Evolutionary conservation across 306 rosid species (phyloP), one percentile per base, ranked within the genome.

Genomic region (Ceratonia siliqua): DNA sequence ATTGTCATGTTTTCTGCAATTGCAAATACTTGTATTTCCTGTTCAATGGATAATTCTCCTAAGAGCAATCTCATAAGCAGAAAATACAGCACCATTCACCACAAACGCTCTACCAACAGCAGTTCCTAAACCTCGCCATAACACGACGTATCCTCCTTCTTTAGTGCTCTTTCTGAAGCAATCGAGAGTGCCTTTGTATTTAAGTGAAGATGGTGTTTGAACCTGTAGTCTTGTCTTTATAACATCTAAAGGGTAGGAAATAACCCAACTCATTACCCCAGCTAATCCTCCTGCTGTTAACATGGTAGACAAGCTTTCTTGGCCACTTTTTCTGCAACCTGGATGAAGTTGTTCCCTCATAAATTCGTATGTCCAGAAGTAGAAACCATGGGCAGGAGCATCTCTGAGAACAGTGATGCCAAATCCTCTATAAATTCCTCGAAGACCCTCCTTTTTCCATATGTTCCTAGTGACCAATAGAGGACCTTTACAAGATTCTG

Each of bases 231-330:
- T 82, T 42, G 98, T 94, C 80, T 94, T 94, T 10, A 91, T 50
- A 36, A 94, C 97, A 48, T 94, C 98, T 1, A 89, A 72, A 17
- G 92, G 97, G 68, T 91, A 89, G 54, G 89, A 85, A 15, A 78
- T 87, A 17, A 85, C 38, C 96, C 97, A 94, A 68, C 97, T 91
- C 2, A 90, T 87, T 2, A 91, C 93, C 49, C 98, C 97, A 0
- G 97, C 98, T 1, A 91, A 70, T 43, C 97, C 97, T 65, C 97
- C 96, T 6, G 96, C 77, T 6, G 84, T n/a, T 46, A 91, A 15
- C 97, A 91, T 94, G 39, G 98, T 94, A 4, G 65, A 30, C 49
- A 85, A 38, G 70, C 83, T 83, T 59, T 94, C 97, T 77, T 83
- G 27, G 30, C 90, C 36, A 2, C 77, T 62, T 61, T 68, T 83